Percentiles rank a stretch among this genome's conserved stretches.
Evolutionary conservation across 108 stramenopile genomes (phyloP).

Genomic region (Mediolabrus comicus): DNA sequence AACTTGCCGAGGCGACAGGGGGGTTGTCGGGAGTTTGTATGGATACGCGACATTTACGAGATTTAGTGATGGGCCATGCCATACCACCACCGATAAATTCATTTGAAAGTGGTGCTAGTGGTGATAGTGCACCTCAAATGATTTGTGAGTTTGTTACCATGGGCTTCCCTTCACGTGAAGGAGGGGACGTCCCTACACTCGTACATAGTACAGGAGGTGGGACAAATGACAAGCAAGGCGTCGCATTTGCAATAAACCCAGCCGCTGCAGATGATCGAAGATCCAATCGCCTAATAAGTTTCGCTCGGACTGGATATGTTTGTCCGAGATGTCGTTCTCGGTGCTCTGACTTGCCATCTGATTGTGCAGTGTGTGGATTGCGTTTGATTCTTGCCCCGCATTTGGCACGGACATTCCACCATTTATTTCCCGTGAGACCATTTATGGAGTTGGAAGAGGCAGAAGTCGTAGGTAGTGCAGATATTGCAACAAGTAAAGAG

Average conservation of each 20-base stretch:
- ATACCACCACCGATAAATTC: slow-evolving; percentile 66
- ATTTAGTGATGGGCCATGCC: slow-evolving; percentile 63
- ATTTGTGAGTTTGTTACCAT: slow-evolving; percentile 83
- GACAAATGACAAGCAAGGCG: slow-evolving; percentile 48
- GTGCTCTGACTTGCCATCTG: slow-evolving; percentile 68
- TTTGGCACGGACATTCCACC: slow-evolving; percentile 89
- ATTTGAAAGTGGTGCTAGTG: slow-evolving; percentile 1
- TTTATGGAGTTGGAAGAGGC: slow-evolving; percentile 68
- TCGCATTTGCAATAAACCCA: slow-evolving; percentile 36
- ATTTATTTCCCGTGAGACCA: slow-evolving; percentile 88
- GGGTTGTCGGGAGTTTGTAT: slow-evolving; percentile 77
- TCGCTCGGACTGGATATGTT: slow-evolving; percentile 73
- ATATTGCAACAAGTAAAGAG: neutral
- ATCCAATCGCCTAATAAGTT: slow-evolving; percentile 43
- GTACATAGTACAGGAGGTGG: slow-evolving; percentile 54
- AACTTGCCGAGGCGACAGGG: slow-evolving; percentile 73
- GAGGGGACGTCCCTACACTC: slow-evolving; percentile 68
- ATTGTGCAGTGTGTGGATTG: slow-evolving; percentile 90
- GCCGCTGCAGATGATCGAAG: slow-evolving; percentile 39
- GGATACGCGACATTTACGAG: slow-evolving; percentile 72
- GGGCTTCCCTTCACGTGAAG: slow-evolving; percentile 78
- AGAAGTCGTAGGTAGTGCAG: slow-evolving; percentile 12
- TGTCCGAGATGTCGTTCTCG: slow-evolving; percentile 85
- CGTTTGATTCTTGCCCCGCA: slow-evolving; percentile 86
- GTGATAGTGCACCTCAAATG: slow-evolving; percentile 15